phyloP scores from a whole-genome alignment of 139 green algal species.

The Micractinium conductrix region DNA sequence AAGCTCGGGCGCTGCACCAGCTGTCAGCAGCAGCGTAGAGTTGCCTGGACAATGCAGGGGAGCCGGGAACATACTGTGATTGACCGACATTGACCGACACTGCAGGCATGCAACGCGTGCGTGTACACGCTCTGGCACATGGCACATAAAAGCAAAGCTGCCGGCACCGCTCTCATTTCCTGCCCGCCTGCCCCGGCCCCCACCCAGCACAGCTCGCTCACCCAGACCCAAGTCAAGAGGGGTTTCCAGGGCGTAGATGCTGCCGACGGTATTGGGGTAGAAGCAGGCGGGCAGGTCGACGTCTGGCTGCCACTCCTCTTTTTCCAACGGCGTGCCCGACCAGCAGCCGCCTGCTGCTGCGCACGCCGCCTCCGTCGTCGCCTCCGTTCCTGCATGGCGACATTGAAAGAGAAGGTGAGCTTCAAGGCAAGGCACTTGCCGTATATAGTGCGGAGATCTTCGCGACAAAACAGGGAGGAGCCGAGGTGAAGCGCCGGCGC shows the following conservation, averaged over 20 bases:
- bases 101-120: not conserved
- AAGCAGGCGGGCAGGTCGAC: slow-evolving; percentile 57
- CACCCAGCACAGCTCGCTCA: not conserved
- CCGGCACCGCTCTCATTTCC: too few relatives aligned
- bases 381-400: slow-evolving; percentile 50
- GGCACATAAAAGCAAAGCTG: not conserved
- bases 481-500: too few relatives aligned
- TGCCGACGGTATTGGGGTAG: slow-evolving; percentile 31
- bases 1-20: slow-evolving; percentile 40
- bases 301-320: slow-evolving; percentile 6
- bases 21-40: slow-evolving; percentile 13
- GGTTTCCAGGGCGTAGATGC: slow-evolving; percentile 33
- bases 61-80: too few relatives aligned
- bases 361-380: slow-evolving; percentile 49
- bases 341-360: slow-evolving; percentile 57
- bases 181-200: too few relatives aligned
- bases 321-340: not conserved
- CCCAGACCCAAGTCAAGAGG: not conserved
- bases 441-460: too few relatives aligned
- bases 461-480: too few relatives aligned
- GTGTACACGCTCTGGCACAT: not conserved
- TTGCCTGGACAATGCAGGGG: slow-evolving; percentile 5
- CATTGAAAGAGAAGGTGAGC: too few relatives aligned
- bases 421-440: too few relatives aligned
- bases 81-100: too few relatives aligned